A percentile compares a stretch with the other conserved stretches of the same genome.
These are phyloP conservation scores for Zizania latifolia DNA, from an alignment of 176 grass and related monocot genomes.

Conservation along the genomic window DNA sequence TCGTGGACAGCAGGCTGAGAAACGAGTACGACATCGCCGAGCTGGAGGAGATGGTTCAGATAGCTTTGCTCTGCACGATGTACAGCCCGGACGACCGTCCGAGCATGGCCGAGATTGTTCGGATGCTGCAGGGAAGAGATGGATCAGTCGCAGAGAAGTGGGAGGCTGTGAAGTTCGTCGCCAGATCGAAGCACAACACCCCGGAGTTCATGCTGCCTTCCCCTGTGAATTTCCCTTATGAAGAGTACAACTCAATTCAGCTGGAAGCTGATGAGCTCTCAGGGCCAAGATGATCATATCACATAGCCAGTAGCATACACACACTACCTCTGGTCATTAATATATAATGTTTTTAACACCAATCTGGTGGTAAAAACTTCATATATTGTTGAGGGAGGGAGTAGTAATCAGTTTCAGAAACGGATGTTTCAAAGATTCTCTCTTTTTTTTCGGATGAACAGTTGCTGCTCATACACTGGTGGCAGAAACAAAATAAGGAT, in stretches of 20 bases:
- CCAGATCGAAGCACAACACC: background rate
- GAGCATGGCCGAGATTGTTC: conserved; percentile 60
- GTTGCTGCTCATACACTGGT: background rate
- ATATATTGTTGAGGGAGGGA: too few species aligned
- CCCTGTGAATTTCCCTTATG: conserved; percentile 5
- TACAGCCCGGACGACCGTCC: conserved; percentile 48
- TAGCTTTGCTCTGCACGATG: conserved; percentile 80
- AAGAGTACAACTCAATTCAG: conserved; percentile 37
- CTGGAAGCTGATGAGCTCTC: conserved; percentile 68
- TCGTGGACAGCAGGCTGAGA: conserved; percentile 55
- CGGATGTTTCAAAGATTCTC: background rate
- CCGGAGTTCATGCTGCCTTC: background rate
- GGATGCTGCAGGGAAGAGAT: conserved; percentile 67
- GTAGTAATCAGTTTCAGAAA: background rate
- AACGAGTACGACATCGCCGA: conserved; percentile 40
- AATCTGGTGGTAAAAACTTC: background rate
- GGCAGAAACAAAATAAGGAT: background rate
- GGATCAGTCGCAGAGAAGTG: conserved; percentile 55
- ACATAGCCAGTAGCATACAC: background rate
- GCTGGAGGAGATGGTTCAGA: conserved; percentile 61
- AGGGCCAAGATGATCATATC: conserved; percentile 53
- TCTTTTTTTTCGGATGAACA: too few species aligned
- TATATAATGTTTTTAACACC: too few species aligned
- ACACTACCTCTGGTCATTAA: too few species aligned
- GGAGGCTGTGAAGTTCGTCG: conserved; percentile 49